Base-by-base conservation (phyloP, 345 rosid genomes). In the Salix purpurea region DNA sequence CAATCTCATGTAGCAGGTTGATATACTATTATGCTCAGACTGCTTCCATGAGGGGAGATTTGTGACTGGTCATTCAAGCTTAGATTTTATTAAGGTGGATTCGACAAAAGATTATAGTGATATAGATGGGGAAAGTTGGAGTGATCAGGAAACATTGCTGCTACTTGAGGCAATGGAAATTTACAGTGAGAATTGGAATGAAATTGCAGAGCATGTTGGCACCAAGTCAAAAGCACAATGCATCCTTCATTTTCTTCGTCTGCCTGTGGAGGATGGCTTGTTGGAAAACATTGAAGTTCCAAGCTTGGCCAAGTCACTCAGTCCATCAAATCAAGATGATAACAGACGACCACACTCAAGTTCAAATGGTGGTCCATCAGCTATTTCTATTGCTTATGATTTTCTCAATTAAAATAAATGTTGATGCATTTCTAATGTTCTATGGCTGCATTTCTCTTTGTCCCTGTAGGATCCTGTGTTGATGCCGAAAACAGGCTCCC, bases 171-270 rank as follows among this genome's bases (percentile, higher is more conserved):
- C 96, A 46, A 80, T 91, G 89, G 99, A 95, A 83, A 84, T 93
- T 67, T 91, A 86, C 83, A 86, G 77, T 73, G 99, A 91, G 73
- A 93, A 90, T 73, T 93, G 99, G 99, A 78, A 88, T 87, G 97
- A 90, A 78, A 86, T 96, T 83, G 96, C 99, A 1, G 98, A 93
- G 67, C 93, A 91, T 88, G 98, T 95, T 67, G 94, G 96, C 80
- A 76, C 94, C 83, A 95, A 95, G 83, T 87, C 99, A 81, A 95
- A 95, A 89, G 97, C 99, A 28, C 98, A 94, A 76, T 94, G 98
- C 83, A 91, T 91, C 79, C 94, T 90, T 78, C 97, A 92, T 82
- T 96, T 96, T 83, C 91, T 96, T 21, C 93, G 96, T 46, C 82
- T 96, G 76, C 94, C 99, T 44, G 85, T 90, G 86, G 94, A 91